Evolutionary conservation across 1,139 yeast species (phyloP).

Genomic region (Lizanozyma gosingica): DNA sequence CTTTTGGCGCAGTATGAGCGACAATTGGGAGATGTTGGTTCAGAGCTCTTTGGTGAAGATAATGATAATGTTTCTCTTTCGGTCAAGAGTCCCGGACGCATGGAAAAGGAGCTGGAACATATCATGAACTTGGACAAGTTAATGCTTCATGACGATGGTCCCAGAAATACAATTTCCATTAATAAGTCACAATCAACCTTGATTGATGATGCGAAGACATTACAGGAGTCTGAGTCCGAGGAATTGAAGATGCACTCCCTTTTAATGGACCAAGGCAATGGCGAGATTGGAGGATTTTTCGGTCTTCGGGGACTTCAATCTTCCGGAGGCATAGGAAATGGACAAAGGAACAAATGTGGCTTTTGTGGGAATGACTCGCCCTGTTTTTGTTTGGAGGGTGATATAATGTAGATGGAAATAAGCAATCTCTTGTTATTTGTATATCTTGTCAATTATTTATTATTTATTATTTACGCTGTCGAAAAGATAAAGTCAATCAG

Average conservation of each 20-base stretch:
- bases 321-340: conserved; percentile 5
- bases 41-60: not conserved
- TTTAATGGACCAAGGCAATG: not conserved
- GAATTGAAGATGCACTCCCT: not conserved
- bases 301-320: not conserved
- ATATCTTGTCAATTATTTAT: conserved; percentile 7
- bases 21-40: not conserved
- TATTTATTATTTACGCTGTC: not conserved
- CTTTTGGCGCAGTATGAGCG: not conserved
- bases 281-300: not conserved
- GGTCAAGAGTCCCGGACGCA: too few species aligned
- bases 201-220: conserved; percentile 5
- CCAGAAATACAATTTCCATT: not conserved
- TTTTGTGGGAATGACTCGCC: conserved; percentile 34
- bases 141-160: not conserved
- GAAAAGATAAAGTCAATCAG: too few species aligned
- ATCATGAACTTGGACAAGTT: not conserved
- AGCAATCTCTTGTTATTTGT: too few species aligned
- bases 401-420: not conserved
- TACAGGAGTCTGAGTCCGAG: conserved; percentile 1
- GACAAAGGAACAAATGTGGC: conserved; percentile 22
- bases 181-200: too few species aligned
- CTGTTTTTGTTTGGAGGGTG: conserved; percentile 30
- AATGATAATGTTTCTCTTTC: not conserved
- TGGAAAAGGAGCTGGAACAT: not conserved